Evolutionary conservation across 1,139 yeast genomes (phyloP).

Genomic region (Debaryomyces udenii): DNA sequence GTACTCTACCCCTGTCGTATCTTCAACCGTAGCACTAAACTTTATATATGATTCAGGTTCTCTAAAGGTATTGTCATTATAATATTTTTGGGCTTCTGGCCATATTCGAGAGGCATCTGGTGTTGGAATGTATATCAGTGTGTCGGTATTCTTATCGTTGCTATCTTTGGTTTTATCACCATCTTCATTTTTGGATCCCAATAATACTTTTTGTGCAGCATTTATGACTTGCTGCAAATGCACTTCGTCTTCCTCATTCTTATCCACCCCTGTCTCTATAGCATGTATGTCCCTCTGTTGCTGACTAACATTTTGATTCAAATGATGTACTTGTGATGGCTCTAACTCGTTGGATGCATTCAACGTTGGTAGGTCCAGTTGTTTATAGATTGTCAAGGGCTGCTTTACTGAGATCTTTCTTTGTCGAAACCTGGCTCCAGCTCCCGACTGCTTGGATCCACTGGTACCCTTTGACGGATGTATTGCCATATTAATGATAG

Average conservation of each 20-base stretch:
- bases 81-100: conserved; percentile 75
- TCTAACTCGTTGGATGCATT: conserved; percentile 53
- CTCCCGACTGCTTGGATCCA: conserved; percentile 38
- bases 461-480: conserved; percentile 34
- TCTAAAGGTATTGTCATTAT: conserved; percentile 59
- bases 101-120: conserved; percentile 91
- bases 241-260: conserved; percentile 95
- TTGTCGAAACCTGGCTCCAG: conserved; percentile 81
- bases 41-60: conserved; percentile 84
- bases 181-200: conserved; percentile 31
- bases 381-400: conserved; percentile 77
- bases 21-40: conserved; percentile 94
- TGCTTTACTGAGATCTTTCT: conserved; percentile 91
- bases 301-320: conserved; percentile 47
- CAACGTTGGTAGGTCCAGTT: conserved; percentile 76
- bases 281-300: conserved; percentile 85
- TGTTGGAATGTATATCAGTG: conserved; percentile 85
- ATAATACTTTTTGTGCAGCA: conserved; percentile 68
- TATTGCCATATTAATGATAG: conserved; percentile 27
- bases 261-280: conserved; percentile 97
- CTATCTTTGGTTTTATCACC: conserved; percentile 39
- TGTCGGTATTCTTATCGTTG: conserved; percentile 27
- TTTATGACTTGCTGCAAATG: conserved; percentile 90
- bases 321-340: conserved; percentile 49
- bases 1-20: conserved; percentile 82